Evolutionary conservation across 1,284 basidiomycete species (phyloP), one percentile per base, ranked within the genome.

Genomic region (Moesziomyces parantarcticus): DNA sequence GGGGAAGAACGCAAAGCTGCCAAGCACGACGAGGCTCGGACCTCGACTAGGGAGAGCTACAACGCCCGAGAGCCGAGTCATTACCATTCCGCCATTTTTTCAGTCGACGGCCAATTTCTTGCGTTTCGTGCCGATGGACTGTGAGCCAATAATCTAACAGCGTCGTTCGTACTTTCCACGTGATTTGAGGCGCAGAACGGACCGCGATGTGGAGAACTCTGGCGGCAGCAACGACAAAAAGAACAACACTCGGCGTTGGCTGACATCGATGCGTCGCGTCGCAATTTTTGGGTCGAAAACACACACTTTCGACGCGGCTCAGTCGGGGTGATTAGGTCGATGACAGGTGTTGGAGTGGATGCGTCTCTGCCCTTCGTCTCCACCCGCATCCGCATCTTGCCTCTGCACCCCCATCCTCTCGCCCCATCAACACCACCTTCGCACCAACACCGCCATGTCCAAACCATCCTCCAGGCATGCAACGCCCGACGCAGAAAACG

Each of bases 401-500:
- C 29, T 32, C 11, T 25, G 25, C 46, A 26, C n/a, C 26, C 11
- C 42, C 23, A 11, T 14, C 44, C 23, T 5, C 14, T 32, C 43
- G 42, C 20, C 20, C 9, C 3, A 23, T 10, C 21, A 13, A 16
- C 43, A 13, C 22, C 23, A 22, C 43, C 13, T 7, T 18, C 16
- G 11, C 9, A 20, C 41, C n/a, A 43, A 10, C 8, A 21, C 22
- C 23, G 26, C 13, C 50, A 68, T 68, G 65, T 43, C 42, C 36
- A 63, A 58, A 32, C 23, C 52, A 21, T 34, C 61, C 45, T 57
- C 61, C 18, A 60, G 61, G 46, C 52, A 60, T 18, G 61, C 58
- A 23, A 70, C 67, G 5, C 61, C 67, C n/a, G 54, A 64, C 41
- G 49, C 32, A 52, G 66, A 69, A 45, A 69, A 69, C 53, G 66